Percentiles rank a stretch among this genome's conserved stretches.
Conservation (phyloP, 495 filamentous ascomycete species). For the Delitschia confertaspora region DNA sequence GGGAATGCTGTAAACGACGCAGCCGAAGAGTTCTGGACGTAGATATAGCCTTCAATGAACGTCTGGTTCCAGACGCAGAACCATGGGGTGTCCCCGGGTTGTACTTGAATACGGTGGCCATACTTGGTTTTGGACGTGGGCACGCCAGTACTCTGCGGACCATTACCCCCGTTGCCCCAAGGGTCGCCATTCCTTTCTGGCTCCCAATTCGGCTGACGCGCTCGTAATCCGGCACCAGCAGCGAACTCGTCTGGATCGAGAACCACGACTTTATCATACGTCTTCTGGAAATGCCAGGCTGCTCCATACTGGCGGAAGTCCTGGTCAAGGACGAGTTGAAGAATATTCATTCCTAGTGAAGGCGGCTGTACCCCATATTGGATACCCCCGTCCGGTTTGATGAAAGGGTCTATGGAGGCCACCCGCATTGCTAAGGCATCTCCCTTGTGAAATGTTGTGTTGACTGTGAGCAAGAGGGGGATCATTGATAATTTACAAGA, state of each 20-base stretch:
- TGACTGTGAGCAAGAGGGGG: constrained; percentile 34
- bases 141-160: too few relatives aligned
- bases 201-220: too few relatives aligned
- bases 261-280: constrained; percentile 78
- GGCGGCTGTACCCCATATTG: constrained; percentile 61
- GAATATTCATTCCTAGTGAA: constrained; percentile 39
- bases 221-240: constrained; percentile 9
- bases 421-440: constrained; percentile 15
- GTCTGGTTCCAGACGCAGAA: constrained; percentile 84
- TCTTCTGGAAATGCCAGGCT: constrained; percentile 61
- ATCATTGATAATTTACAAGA: constrained; percentile 44
- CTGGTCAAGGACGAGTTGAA: constrained; percentile 59
- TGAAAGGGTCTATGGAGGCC: constrained; percentile 17
- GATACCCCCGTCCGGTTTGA: constrained; percentile 35
- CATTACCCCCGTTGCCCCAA: too few relatives aligned
- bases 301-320: constrained; percentile 55
- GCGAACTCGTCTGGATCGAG: constrained; percentile 48
- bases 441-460: constrained; percentile 30
- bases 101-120: constrained; percentile 34
- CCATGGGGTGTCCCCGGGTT: constrained; percentile 65
- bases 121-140: constrained; percentile 14
- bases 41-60: constrained; percentile 72
- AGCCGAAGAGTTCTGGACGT: constrained; percentile 39
- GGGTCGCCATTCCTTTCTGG: too few relatives aligned
- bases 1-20: constrained; percentile 13